phyloP scores from a whole-genome alignment of 2,329 filamentous ascomycete species.

The Pestalotiopsis sp. region DNA sequence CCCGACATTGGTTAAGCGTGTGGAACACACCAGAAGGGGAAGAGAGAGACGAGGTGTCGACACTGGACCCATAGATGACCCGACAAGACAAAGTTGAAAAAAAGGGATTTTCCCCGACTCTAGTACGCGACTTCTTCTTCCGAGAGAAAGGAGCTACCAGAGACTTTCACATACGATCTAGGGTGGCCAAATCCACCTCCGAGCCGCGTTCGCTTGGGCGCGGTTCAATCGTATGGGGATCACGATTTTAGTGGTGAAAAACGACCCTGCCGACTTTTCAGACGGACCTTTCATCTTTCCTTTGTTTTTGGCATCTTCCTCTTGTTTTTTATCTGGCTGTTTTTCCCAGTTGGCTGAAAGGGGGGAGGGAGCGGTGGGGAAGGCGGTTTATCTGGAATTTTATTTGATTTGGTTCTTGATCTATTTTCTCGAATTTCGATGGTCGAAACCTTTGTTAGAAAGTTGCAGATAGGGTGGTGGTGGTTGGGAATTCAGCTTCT shows the following conservation, averaged over 20 bases:
- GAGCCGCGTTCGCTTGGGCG: not conserved
- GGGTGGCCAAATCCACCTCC: not conserved
- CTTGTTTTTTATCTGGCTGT: not conserved
- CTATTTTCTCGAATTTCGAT: not conserved
- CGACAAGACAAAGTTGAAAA: not conserved
- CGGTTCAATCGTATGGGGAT: constrained; percentile 1
- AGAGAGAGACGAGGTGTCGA: not conserved
- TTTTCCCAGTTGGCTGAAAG: not conserved
- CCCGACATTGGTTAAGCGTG: not conserved
- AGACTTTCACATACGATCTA: not conserved
- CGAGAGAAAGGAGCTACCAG: not conserved
- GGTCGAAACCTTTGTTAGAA: not conserved
- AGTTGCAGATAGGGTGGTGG: not conserved
- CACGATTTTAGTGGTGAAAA: constrained; percentile 6
- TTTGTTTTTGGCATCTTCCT: constrained; percentile 6
- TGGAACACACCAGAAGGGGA: not conserved
- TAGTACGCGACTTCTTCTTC: not conserved
- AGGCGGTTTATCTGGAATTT: not conserved
- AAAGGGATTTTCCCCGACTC: not conserved
- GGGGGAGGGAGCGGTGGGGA: not conserved
- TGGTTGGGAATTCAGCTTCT: not conserved
- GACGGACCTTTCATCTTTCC: constrained; percentile 11
- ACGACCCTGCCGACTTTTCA: constrained; percentile 7
- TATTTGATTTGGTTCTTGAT: constrained; percentile 3
- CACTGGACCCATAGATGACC: not conserved